A percentile compares a stretch with the other conserved stretches of the same genome.
phyloP scores from a whole-genome alignment of 257 asterid genomes.

The Anisodus tanguticus region DNA sequence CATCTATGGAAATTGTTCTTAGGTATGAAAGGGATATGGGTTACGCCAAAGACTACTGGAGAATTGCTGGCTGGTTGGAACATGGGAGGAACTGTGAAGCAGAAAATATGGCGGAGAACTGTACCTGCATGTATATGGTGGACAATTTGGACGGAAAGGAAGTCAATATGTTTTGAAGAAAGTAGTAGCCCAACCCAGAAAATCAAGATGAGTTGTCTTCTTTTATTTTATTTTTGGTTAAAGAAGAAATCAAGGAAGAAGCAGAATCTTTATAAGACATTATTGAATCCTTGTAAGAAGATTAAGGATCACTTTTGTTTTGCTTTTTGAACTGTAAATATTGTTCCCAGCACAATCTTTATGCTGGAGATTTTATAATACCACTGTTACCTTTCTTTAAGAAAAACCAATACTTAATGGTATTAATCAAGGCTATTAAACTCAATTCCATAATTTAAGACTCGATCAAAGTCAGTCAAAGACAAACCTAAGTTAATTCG shows the following conservation, averaged over 20 bases:
- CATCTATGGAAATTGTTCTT: not conserved
- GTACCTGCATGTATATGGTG: not conserved
- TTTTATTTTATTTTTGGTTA: not conserved
- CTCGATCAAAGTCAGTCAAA: not conserved
- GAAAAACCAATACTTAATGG: not conserved
- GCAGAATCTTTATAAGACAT: slow-evolving; percentile 5
- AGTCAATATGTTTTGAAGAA: not conserved
- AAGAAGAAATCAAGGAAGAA: not conserved
- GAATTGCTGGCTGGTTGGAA: not conserved
- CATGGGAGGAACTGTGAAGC: slow-evolving; percentile 16
- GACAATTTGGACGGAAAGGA: not conserved
- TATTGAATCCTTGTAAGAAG: not conserved
- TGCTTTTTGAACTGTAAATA: no score
- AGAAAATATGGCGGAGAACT: not conserved
- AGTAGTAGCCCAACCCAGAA: not conserved
- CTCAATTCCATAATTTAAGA: slow-evolving; percentile 1
- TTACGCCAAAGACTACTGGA: not conserved
- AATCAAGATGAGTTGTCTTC: not conserved
- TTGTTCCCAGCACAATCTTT: no score
- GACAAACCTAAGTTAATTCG: not conserved
- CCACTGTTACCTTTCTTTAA: not conserved
- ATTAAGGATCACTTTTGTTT: not conserved
- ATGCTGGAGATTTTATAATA: not conserved
- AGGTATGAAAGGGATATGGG: slow-evolving; percentile 19
- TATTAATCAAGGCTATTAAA: not conserved